Base-by-base conservation (phyloP, 805 yeast genomes). In the Yarrowia phangngaensis region DNA sequence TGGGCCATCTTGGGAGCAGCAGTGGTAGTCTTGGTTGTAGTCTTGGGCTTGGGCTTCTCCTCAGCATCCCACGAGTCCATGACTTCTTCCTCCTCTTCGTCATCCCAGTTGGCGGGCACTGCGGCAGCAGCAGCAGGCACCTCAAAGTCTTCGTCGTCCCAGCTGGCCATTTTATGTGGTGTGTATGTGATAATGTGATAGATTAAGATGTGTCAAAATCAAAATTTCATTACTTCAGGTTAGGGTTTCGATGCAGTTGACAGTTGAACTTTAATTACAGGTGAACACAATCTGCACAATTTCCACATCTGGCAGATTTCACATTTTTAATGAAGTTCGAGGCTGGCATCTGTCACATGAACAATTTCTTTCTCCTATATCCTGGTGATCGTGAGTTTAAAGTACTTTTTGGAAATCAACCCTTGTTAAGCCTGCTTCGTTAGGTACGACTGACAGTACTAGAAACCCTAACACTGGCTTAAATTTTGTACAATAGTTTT, bases 41-140 rank as follows among this genome's bases (percentile, higher is more conserved):
- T n/a, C n/a, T n/a, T 63, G 33, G 63, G 65, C 66, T 69, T 68
- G 53, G 68, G 70, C 50, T 73, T 76, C 45, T 74, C 80, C 52
- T 79, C 84, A 58, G 68, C 64, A 52, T 90, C 97, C 97, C 97
- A 90, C 9, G 95, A 84, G 43, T 76, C 97, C n/a, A 84, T 81
- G 41, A 84, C 92, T 53, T 84, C 94, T 41, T 75, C 74, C 46
- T 76, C 79, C 27, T 60, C 94, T 57, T 84, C 92, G 49, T 77
- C 80, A 47, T 73, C 70, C 45, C 64, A 83, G 51, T 80, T 89
- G 54, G 82, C 90, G 64, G 85, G 94, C 88, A 94, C 86, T 20
- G 84, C 78, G 30, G 76, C 81, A 52, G 79, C 74, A 24, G 76
- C 76, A 24, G 74, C 76, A 41, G 74, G 71, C 43, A 82, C 79